These are phyloP conservation scores for Orychophragmus violaceus DNA, from an alignment of 345 rosid species.

Conservation along the genomic window DNA sequence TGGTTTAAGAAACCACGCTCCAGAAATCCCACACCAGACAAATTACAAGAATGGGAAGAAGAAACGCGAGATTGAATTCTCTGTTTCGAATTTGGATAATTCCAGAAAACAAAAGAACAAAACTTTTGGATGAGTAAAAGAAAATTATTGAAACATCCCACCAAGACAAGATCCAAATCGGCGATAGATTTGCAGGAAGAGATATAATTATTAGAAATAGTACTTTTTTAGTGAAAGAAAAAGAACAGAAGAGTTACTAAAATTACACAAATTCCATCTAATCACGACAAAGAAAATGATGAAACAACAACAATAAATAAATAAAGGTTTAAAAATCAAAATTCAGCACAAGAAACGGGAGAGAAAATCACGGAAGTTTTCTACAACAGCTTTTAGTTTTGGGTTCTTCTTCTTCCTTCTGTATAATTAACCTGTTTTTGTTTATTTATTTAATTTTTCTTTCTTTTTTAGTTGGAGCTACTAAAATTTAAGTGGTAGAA, in stretches of 20 bases:
- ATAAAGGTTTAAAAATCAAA: background rate
- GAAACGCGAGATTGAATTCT: background rate
- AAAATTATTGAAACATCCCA: conserved; percentile 15
- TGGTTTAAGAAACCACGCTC: conserved; percentile 17
- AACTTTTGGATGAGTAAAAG: background rate
- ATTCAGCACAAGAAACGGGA: conserved; percentile 1
- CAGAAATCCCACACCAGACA: conserved; percentile 19
- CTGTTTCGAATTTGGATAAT: conserved; percentile 7
- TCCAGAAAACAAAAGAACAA: conserved; percentile 23
- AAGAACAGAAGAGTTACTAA: conserved; percentile 22
- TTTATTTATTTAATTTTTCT: background rate
- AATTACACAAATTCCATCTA: conserved; percentile 24
- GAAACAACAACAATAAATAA: background rate
- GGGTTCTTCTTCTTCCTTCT: background rate
- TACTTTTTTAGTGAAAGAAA: background rate
- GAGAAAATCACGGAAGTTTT: conserved; percentile 16
- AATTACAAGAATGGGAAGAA: background rate
- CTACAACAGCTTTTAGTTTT: conserved; percentile 11
- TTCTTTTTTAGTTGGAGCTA: conserved; percentile 21
- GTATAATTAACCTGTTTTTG: background rate
- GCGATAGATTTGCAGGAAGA: conserved; percentile 25
- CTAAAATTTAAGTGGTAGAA: conserved; percentile 22
- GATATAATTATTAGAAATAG: background rate
- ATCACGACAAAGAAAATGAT: conserved; percentile 13
- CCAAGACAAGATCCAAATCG: background rate